Conservation (phyloP, 2,329 filamentous ascomycete species). For the Phaeosphaeriaceae sp. region DNA sequence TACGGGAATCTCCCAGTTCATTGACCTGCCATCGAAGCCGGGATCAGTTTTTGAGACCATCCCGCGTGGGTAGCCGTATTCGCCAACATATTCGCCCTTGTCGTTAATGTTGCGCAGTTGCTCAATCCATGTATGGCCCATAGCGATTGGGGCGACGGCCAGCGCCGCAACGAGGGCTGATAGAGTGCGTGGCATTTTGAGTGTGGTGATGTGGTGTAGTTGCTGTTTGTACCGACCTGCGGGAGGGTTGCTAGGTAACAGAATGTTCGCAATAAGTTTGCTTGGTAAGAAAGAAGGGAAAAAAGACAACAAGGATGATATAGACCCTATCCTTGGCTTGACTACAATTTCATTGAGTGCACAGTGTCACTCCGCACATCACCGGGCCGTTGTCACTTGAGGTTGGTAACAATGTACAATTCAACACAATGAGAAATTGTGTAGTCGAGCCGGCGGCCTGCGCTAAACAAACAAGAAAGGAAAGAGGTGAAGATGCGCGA, state of each 20-base stretch:
- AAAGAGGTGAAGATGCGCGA: conserved; percentile 22
- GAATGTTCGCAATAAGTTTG: not conserved
- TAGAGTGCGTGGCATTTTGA: conserved; percentile 28
- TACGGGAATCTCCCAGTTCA: conserved; percentile 60
- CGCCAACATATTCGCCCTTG: conserved; percentile 75
- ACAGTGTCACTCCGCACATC: not conserved
- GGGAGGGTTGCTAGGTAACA: not conserved
- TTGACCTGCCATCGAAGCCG: conserved; percentile 65
- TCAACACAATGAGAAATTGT: conserved; percentile 23
- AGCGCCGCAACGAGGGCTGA: conserved; percentile 22
- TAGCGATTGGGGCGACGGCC: conserved; percentile 23
- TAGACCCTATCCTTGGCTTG: too few relatives aligned
- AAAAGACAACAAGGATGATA: too few relatives aligned
- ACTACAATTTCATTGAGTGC: too few relatives aligned
- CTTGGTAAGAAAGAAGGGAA: too few relatives aligned
- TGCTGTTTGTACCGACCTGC: conserved; percentile 11
- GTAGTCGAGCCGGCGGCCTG: conserved; percentile 31
- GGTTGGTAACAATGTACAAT: conserved; percentile 1
- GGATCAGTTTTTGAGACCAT: conserved; percentile 65
- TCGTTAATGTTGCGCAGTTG: conserved; percentile 71
- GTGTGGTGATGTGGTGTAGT: conserved; percentile 3
- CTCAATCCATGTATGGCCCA: conserved; percentile 81
- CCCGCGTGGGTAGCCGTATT: conserved; percentile 76
- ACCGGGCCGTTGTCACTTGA: conserved; percentile 31
- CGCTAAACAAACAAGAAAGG: conserved; percentile 22